Percentiles rank a stretch among this genome's conserved stretches.
These are phyloP conservation scores for Clavispora santaluciae DNA, from an alignment of 805 yeast genomes.

Conservation along the genomic window DNA sequence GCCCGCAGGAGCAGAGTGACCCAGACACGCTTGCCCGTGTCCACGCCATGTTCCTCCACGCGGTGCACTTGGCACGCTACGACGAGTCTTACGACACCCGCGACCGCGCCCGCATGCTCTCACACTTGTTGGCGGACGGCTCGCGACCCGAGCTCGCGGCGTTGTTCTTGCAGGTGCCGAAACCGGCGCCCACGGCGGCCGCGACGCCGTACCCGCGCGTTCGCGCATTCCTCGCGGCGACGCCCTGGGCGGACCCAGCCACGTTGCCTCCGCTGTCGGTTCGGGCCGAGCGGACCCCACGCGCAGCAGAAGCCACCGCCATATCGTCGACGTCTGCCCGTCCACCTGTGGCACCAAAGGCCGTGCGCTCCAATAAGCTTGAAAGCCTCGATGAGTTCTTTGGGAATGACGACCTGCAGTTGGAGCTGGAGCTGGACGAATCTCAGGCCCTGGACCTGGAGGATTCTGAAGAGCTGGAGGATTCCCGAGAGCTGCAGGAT, in stretches of 20 bases:
- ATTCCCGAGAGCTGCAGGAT: constrained; percentile 27
- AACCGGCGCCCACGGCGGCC: constrained; percentile 50
- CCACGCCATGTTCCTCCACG: constrained; percentile 48
- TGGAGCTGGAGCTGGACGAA: neutral
- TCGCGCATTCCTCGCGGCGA: constrained; percentile 6
- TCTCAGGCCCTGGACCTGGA: no score
- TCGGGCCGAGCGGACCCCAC: constrained; percentile 14
- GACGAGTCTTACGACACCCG: constrained; percentile 75
- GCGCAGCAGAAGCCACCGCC: neutral
- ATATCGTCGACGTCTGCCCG: constrained; percentile 5
- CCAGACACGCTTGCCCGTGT: neutral
- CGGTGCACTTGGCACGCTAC: constrained; percentile 60
- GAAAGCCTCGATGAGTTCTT: constrained; percentile 89
- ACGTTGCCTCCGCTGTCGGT: constrained; percentile 27
- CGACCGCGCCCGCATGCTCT: constrained; percentile 75
- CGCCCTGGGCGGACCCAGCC: constrained; percentile 42
- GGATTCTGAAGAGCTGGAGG: constrained; percentile 19
- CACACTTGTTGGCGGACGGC: constrained; percentile 47
- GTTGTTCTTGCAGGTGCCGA: constrained; percentile 71
- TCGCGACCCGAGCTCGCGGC: constrained; percentile 56
- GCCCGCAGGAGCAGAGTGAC: constrained; percentile 1
- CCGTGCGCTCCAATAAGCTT: constrained; percentile 37
- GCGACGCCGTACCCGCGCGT: constrained; percentile 17
- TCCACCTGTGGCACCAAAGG: constrained; percentile 3
- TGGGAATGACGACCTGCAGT: constrained; percentile 30